These are phyloP conservation scores for Yamadazyma scolyti DNA, from an alignment of 805 yeast species.

Conservation along the genomic window DNA sequence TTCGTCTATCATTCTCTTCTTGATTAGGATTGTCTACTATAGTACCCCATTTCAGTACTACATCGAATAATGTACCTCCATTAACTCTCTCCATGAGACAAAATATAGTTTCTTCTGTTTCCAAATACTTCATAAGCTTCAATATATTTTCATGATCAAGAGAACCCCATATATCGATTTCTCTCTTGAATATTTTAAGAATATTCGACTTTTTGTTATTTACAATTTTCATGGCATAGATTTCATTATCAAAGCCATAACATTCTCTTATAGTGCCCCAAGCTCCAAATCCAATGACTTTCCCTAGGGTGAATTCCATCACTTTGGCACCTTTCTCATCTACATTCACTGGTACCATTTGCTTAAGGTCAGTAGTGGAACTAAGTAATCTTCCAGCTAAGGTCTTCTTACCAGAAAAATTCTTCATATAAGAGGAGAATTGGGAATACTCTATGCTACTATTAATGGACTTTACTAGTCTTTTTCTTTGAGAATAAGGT, in stretches of 20 bases:
- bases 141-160: slow-evolving; percentile 64
- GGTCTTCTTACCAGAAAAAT: slow-evolving; percentile 31
- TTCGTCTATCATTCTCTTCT: slow-evolving; percentile 7
- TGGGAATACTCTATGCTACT: slow-evolving; percentile 42
- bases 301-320: slow-evolving; percentile 61
- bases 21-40: not conserved
- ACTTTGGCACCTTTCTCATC: slow-evolving; percentile 71
- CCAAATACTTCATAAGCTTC: slow-evolving; percentile 57
- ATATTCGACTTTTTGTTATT: slow-evolving; percentile 28
- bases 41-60: slow-evolving; percentile 64
- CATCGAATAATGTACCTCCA: slow-evolving; percentile 80
- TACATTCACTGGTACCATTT: slow-evolving; percentile 33
- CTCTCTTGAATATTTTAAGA: slow-evolving; percentile 60
- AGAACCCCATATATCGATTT: slow-evolving; percentile 71
- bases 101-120: slow-evolving; percentile 62
- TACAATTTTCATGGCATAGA: slow-evolving; percentile 61
- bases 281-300: slow-evolving; percentile 82
- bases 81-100: slow-evolving; percentile 65
- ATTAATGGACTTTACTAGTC: slow-evolving; percentile 33
- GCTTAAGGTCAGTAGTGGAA: slow-evolving; percentile 32
- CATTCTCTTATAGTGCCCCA: slow-evolving; percentile 87
- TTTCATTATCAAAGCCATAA: slow-evolving; percentile 21
- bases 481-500: slow-evolving; percentile 61
- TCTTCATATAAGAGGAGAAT: slow-evolving; percentile 38
- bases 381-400: slow-evolving; percentile 40